A percentile compares a stretch with the other conserved stretches of the same genome.
Conservation (phyloP, 164 flowering plant species). For the Macadamia tetraphylla region DNA sequence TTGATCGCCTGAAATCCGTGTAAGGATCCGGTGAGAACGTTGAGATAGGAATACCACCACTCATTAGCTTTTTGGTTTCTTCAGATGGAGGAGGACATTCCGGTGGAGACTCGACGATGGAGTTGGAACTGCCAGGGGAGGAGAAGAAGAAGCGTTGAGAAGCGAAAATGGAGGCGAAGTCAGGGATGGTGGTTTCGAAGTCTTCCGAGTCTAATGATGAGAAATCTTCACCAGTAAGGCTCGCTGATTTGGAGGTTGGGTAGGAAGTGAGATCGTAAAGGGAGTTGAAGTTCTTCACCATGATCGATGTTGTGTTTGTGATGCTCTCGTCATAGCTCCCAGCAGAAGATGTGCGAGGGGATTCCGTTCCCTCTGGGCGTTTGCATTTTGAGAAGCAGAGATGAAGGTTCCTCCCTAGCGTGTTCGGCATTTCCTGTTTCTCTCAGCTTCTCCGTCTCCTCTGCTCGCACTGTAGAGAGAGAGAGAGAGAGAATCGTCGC, state of each 20-base stretch:
- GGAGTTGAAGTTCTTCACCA: constrained; percentile 46
- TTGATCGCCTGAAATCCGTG: constrained; percentile 72
- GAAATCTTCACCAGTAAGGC: constrained; percentile 3
- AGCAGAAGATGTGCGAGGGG: not conserved
- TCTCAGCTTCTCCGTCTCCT: not conserved
- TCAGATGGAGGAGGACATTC: constrained; percentile 11
- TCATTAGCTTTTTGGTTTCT: constrained; percentile 4
- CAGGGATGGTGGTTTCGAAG: constrained; percentile 27
- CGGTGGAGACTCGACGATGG: constrained; percentile 40
- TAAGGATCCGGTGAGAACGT: constrained; percentile 55
- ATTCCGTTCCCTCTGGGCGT: constrained; percentile 15
- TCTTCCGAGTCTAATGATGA: constrained; percentile 6
- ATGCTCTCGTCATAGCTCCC: constrained; percentile 5
- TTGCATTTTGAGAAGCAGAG: constrained; percentile 47
- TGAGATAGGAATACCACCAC: constrained; percentile 43
- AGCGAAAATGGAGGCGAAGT: constrained; percentile 50
- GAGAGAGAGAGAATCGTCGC: not conserved
- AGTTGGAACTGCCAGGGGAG: constrained; percentile 75
- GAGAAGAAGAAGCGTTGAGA: constrained; percentile 86
- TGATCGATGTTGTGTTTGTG: constrained; percentile 12
- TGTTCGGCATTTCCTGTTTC: constrained; percentile 24
- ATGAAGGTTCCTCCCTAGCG: constrained; percentile 39
- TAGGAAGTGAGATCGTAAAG: constrained; percentile 27
- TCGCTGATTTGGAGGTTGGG: constrained; percentile 20
- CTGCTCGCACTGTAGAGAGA: too few relatives aligned